Evolutionary conservation across 2,329 filamentous ascomycete species (phyloP).

Genomic region (Amesomyces nigricolor): DNA sequence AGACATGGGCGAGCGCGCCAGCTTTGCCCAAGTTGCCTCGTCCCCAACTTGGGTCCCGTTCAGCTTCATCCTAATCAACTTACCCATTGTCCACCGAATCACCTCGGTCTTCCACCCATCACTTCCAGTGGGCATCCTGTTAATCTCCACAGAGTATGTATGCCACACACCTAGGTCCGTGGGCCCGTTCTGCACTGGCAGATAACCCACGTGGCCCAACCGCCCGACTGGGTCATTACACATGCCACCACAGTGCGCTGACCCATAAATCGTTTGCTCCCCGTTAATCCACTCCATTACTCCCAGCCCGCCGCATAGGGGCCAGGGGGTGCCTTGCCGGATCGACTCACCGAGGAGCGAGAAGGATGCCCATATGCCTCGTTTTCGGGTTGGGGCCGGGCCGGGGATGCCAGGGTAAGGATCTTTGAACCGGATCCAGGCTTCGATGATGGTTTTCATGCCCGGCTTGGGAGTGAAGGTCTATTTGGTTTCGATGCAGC

Average conservation of each 20-base stretch:
- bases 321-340: conserved; percentile 46
- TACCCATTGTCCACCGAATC: conserved; percentile 47
- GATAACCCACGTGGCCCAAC: conserved; percentile 1
- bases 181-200: no score
- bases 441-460: conserved; percentile 43
- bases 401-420: conserved; percentile 27
- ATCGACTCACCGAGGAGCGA: conserved; percentile 50
- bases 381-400: conserved; percentile 30
- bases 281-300: conserved; percentile 54
- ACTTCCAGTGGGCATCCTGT: conserved; percentile 36
- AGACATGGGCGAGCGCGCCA: conserved; percentile 47
- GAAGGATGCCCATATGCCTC: conserved; percentile 55
- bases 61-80: conserved; percentile 37
- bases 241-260: conserved; percentile 45
- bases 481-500: conserved; percentile 46
- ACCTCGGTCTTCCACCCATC: conserved; percentile 42
- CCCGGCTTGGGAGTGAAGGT: conserved; percentile 43
- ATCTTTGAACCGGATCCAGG: conserved; percentile 42
- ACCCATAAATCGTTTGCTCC: conserved; percentile 40
- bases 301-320: conserved; percentile 51
- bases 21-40: conserved; percentile 41
- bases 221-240: conserved; percentile 48
- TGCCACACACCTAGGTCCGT: conserved; percentile 34
- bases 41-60: conserved; percentile 42
- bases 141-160: conserved; percentile 45